These are phyloP conservation scores for Schizosaccharomyces cryophilus DNA, from an alignment of 805 yeast species.

Conservation along the genomic window DNA sequence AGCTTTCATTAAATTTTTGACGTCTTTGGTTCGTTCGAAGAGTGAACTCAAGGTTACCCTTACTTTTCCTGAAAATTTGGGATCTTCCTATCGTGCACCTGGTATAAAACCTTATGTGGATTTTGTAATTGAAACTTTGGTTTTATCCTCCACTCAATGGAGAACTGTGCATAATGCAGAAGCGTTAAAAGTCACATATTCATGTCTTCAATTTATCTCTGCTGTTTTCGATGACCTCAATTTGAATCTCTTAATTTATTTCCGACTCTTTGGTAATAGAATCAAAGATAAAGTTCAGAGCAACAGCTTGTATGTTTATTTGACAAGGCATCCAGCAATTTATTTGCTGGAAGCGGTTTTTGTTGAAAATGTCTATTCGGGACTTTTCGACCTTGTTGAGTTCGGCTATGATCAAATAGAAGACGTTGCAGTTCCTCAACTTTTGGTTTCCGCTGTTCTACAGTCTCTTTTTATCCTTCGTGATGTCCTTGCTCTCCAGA, in stretches of 20 bases:
- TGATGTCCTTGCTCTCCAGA: neutral
- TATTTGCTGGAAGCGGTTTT: neutral
- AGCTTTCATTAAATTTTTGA: neutral
- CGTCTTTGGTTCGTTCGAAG: neutral
- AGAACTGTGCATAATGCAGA: neutral
- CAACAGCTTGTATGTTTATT: neutral
- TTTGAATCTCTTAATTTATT: neutral
- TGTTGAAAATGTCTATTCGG: neutral
- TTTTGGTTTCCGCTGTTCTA: neutral
- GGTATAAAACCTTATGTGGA: neutral
- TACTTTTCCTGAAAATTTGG: neutral
- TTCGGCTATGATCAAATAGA: neutral
- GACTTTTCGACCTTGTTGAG: neutral
- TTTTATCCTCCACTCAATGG: neutral
- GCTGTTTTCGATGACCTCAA: neutral
- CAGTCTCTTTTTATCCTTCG: neutral
- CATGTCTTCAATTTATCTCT: neutral
- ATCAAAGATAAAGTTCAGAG: neutral
- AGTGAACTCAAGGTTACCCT: neutral
- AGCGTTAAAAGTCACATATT: neutral
- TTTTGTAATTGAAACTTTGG: neutral
- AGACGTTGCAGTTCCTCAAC: neutral
- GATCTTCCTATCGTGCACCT: neutral
- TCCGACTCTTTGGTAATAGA: neutral
- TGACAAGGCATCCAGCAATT: neutral